Conservation (phyloP, 306 rosid genomes). For the Cotoneaster glaucophyllus region DNA sequence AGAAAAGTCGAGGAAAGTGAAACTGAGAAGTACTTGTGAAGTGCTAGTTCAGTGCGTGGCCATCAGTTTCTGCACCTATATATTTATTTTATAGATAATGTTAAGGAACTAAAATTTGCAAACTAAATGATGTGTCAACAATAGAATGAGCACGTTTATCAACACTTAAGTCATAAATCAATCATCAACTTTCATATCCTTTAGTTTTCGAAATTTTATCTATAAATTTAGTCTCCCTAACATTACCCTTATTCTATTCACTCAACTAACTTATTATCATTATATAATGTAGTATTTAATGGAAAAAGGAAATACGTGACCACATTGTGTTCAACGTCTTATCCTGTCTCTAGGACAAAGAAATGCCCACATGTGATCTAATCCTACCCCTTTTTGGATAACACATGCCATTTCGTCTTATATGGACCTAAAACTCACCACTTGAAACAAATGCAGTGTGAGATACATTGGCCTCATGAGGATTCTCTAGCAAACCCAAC, state of each 20-base stretch:
- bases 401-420: background rate
- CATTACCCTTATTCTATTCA: no score
- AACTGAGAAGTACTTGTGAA: no score
- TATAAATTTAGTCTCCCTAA: no score
- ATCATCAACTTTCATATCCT: no score
- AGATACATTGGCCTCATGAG: background rate
- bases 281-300: constrained; percentile 19
- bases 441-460: no score
- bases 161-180: no score
- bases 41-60: constrained; percentile 6
- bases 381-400: constrained; percentile 27
- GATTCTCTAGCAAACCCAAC: background rate
- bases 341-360: constrained; percentile 29
- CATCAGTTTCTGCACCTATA: background rate
- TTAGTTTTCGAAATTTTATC: no score
- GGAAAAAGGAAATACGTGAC: constrained; percentile 25
- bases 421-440: background rate
- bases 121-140: no score
- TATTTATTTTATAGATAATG: no score
- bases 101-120: no score
- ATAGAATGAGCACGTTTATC: no score
- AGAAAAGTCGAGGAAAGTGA: constrained; percentile 24
- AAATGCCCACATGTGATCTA: constrained; percentile 27
- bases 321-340: constrained; percentile 24
- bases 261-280: constrained; percentile 15